Conservation (phyloP, 148 eudicot genomes). For the Euryodendron excelsum region DNA sequence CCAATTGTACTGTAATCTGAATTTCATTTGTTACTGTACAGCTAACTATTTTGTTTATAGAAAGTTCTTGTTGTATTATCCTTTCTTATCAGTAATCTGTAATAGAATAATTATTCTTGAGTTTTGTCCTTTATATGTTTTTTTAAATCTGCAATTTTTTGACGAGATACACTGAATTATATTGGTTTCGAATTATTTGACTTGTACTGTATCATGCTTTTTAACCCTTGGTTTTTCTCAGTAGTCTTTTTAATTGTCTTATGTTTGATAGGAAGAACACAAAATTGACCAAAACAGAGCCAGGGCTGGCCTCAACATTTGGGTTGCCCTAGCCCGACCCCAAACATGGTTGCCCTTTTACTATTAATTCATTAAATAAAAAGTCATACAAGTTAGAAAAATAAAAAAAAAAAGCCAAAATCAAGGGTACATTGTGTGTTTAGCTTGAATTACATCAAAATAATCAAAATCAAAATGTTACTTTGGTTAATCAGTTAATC, state of each 20-base stretch:
- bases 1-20: not conserved
- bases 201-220: not conserved
- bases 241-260: not conserved
- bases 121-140: not conserved
- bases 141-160: not conserved
- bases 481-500: no score
- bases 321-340: no score
- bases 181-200: not conserved
- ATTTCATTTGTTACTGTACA: not conserved
- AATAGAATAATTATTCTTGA: not conserved
- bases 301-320: no score
- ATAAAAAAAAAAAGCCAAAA: no score
- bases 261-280: no score
- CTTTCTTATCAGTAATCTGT: not conserved
- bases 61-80: not conserved
- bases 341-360: no score
- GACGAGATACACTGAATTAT: not conserved
- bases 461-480: no score
- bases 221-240: not conserved
- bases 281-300: no score
- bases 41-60: not conserved
- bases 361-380: no score
- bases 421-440: no score
- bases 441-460: no score
- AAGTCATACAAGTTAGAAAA: no score